Evolutionary conservation across 306 rosid genomes (phyloP).

Genomic region (Abrus pulchellus): DNA sequence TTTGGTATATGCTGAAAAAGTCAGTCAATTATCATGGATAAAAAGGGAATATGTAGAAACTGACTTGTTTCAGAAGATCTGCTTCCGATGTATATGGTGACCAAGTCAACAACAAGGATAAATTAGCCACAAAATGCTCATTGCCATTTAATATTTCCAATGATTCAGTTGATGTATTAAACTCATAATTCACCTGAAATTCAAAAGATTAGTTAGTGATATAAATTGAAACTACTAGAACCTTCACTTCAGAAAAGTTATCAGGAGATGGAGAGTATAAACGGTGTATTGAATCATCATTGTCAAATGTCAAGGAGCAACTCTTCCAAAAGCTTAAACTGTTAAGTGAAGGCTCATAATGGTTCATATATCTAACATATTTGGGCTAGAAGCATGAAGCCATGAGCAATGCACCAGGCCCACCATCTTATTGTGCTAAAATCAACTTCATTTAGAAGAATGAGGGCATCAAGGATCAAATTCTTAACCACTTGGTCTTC

Average conservation of each 20-base stretch:
- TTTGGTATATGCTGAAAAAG: slow-evolving; percentile 7
- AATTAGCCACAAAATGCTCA: slow-evolving; percentile 74
- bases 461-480: slow-evolving; percentile 2
- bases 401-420: slow-evolving; percentile 7
- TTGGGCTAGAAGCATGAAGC: slow-evolving; percentile 8
- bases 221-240: slow-evolving; percentile 30
- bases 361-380: neutral
- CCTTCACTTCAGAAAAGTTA: slow-evolving; percentile 27
- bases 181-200: slow-evolving; percentile 84
- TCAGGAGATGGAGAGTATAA: slow-evolving; percentile 38
- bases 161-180: slow-evolving; percentile 58
- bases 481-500: slow-evolving; percentile 14
- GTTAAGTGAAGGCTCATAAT: neutral
- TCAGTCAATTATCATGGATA: neutral
- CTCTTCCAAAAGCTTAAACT: neutral
- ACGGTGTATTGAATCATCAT: slow-evolving; percentile 29
- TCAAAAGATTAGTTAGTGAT: slow-evolving; percentile 24
- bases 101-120: slow-evolving; percentile 77
- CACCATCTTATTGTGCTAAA: slow-evolving; percentile 2
- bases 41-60: slow-evolving; percentile 43
- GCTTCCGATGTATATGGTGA: slow-evolving; percentile 90
- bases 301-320: slow-evolving; percentile 4
- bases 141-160: slow-evolving; percentile 68
- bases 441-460: slow-evolving; percentile 12
- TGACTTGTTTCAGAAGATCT: slow-evolving; percentile 86